Evolutionary conservation across 495 filamentous ascomycete species (phyloP).

Genomic region (Neurospora sp.): DNA sequence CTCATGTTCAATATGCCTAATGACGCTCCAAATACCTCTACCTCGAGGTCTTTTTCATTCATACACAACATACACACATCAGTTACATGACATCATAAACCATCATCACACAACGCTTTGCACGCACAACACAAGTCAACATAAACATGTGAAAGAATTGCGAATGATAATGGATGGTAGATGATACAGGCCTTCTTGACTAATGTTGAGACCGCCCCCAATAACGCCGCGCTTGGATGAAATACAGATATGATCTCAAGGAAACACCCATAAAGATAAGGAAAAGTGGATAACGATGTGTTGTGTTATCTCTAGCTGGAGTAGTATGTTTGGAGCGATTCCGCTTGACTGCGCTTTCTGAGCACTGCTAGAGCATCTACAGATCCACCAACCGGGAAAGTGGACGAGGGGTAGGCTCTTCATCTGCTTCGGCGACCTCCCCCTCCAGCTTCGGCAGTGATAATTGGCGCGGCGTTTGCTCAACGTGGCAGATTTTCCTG

Average conservation of each 20-base stretch:
- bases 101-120: background rate
- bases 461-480: slow-evolving; percentile 23
- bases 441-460: slow-evolving; percentile 2
- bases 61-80: background rate
- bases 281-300: background rate
- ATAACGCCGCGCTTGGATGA: slow-evolving; percentile 18
- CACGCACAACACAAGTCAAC: background rate
- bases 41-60: background rate
- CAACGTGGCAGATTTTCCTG: slow-evolving; percentile 5
- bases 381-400: slow-evolving; percentile 7
- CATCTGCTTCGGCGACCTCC: slow-evolving; percentile 7
- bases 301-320: background rate
- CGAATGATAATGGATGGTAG: background rate
- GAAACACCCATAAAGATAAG: background rate
- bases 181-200: slow-evolving; percentile 10
- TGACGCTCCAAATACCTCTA: background rate
- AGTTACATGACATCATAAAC: background rate
- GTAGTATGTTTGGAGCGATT: background rate
- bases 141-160: background rate
- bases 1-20: background rate
- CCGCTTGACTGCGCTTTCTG: background rate
- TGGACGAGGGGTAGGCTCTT: slow-evolving; percentile 24
- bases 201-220: background rate
- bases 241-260: background rate
- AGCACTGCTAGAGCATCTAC: background rate